phyloP scores from a whole-genome alignment of 805 yeast species.

The Myxozyma sirexii region DNA sequence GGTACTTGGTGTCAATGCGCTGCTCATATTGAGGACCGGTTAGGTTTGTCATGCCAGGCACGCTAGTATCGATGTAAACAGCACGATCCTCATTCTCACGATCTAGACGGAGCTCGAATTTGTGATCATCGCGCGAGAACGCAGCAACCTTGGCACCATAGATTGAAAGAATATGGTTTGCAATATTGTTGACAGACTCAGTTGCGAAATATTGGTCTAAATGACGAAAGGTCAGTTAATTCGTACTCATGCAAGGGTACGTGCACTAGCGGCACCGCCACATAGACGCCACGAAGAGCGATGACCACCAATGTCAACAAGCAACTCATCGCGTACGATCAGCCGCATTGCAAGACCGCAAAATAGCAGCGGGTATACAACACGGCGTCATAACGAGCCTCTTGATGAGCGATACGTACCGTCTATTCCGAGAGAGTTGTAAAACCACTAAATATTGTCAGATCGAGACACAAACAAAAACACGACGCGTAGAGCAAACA shows the following conservation, averaged over 20 bases:
- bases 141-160: constrained; percentile 94
- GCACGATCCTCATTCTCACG: constrained; percentile 84
- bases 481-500: background rate
- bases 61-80: constrained; percentile 79
- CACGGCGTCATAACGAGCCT: too few relatives aligned
- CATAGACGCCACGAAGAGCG: constrained; percentile 1
- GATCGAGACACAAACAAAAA: background rate
- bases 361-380: too few relatives aligned
- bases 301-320: background rate
- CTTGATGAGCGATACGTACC: constrained; percentile 44
- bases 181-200: constrained; percentile 78
- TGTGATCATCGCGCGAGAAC: constrained; percentile 60
- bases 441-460: constrained; percentile 62
- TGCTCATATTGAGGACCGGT: constrained; percentile 39
- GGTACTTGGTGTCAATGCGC: constrained; percentile 77
- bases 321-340: background rate
- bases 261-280: background rate
- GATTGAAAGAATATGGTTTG: constrained; percentile 80
- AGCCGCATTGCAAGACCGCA: constrained; percentile 1
- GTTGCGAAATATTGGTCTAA: constrained; percentile 77
- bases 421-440: constrained; percentile 83
- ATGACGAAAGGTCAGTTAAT: background rate
- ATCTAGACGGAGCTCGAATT: constrained; percentile 73
- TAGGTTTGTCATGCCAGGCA: constrained; percentile 49
- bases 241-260: background rate